phyloP scores from a whole-genome alignment of 768 basidiomycete species.

The Sistotremastrum niveocremeum region DNA sequence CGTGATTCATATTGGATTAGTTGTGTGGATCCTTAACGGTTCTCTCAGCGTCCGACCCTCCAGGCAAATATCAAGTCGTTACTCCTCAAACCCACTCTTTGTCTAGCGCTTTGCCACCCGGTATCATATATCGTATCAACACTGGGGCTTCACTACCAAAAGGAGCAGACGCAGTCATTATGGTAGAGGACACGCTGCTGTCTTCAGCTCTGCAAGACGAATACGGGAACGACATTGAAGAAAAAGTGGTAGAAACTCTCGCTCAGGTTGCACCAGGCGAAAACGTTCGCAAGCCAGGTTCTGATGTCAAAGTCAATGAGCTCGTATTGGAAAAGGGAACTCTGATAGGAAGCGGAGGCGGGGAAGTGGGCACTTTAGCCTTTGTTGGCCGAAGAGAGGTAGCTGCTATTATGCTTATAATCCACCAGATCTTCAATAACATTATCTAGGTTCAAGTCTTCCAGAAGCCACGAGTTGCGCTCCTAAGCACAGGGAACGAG shows the following conservation, averaged over 20 bases:
- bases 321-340: constrained; percentile 51
- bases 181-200: constrained; percentile 86
- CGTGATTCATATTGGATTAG: constrained; percentile 7
- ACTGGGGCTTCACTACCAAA: constrained; percentile 72
- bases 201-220: constrained; percentile 33
- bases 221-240: constrained; percentile 39
- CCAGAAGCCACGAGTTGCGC: constrained; percentile 60
- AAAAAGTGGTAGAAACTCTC: constrained; percentile 55
- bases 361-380: constrained; percentile 71
- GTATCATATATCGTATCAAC: constrained; percentile 60
- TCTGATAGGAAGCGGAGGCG: constrained; percentile 50
- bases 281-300: constrained; percentile 61
- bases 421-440: neutral
- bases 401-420: constrained; percentile 4
- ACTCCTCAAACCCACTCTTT: constrained; percentile 32
- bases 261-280: constrained; percentile 48
- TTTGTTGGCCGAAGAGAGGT: constrained; percentile 71
- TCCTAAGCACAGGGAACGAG: constrained; percentile 83
- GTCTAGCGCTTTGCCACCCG: constrained; percentile 29
- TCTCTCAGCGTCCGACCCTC: constrained; percentile 43
- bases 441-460: constrained; percentile 46
- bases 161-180: constrained; percentile 69
- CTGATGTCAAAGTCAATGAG: constrained; percentile 58
- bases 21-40: neutral
- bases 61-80: constrained; percentile 55